Percentiles rank a stretch among this genome's conserved stretches.
phyloP scores from a whole-genome alignment of 148 eudicot genomes.

The Simmondsia chinensis region DNA sequence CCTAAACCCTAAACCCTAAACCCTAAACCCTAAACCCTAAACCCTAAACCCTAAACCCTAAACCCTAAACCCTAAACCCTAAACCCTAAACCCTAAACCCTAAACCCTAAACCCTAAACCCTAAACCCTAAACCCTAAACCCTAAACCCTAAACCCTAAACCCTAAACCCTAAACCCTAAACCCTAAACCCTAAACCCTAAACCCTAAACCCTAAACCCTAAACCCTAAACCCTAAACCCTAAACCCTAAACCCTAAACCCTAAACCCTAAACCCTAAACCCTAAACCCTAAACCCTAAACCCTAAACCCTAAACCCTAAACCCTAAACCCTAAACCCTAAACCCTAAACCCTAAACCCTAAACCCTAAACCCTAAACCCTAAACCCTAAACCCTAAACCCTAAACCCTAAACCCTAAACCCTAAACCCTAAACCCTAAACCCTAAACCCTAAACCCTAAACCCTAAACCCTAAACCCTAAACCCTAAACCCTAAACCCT shows the following conservation, averaged over 20 bases:
- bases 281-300: not conserved
- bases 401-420: not conserved
- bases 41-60: not conserved
- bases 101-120: not conserved
- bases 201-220: not conserved
- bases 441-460: not conserved
- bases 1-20: not conserved
- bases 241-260: not conserved
- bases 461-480: not conserved
- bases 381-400: not conserved
- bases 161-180: not conserved
- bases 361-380: not conserved
- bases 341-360: not conserved
- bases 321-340: not conserved
- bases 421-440: not conserved
- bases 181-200: not conserved
- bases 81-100: not conserved
- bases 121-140: not conserved
- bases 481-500: not conserved
- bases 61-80: not conserved
- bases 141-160: not conserved
- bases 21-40: not conserved
- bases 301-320: not conserved
- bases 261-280: not conserved
- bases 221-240: not conserved